Base-by-base conservation (phyloP, 768 basidiomycete species). In the Coprinellus aureogranulatus region DNA sequence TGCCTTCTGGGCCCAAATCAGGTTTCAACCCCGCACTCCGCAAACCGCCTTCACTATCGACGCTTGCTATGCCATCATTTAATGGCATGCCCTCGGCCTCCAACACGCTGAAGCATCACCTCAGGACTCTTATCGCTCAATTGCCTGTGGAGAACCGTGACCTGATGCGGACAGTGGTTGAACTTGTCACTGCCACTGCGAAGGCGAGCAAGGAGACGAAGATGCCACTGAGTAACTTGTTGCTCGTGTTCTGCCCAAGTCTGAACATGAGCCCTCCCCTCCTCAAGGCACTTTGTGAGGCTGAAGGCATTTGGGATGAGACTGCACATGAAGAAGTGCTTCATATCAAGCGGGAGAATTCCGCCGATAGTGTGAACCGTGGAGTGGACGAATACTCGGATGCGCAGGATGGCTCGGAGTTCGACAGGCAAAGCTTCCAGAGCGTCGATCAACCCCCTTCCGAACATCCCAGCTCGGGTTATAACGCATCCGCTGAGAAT, bases 151-250 rank as follows among this genome's bases (percentile, higher is more conserved):
- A 92, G 68, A 92, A 94, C 64, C 82, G 86, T 55, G 93, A 94
- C 67, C 77, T 96, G n/a, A 76, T 95, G 37, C 78, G 83, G 47
- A 95, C 92, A 11, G 85, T 96, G 23, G 81, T 85, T 48, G 87
- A 92, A 62, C 77, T 97, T 37, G 89, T 96, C 61, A 84, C 81
- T 44, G 84, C 82, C 42, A 94, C 92, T 14, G 85, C 90, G 0
- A 77, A 75, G 55, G 79, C 83, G 60, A 79, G 80, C 64, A 81
- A 80, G 61, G 82, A 85, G 64, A 98, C 93, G 34, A 92, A 92
- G 73, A 98, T 98, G 94, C 92, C 93, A 2, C 71, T 97, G 62
- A 88, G 88, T 69, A 97, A 97, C 65, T 70, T 98, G 63, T 75
- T 95, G 48, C 75, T 95, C 31, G 88, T 96, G 50, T 87, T 98